phyloP scores from a whole-genome alignment of 2,329 filamentous ascomycete species.

The Neopestalotiopsis rosae region DNA sequence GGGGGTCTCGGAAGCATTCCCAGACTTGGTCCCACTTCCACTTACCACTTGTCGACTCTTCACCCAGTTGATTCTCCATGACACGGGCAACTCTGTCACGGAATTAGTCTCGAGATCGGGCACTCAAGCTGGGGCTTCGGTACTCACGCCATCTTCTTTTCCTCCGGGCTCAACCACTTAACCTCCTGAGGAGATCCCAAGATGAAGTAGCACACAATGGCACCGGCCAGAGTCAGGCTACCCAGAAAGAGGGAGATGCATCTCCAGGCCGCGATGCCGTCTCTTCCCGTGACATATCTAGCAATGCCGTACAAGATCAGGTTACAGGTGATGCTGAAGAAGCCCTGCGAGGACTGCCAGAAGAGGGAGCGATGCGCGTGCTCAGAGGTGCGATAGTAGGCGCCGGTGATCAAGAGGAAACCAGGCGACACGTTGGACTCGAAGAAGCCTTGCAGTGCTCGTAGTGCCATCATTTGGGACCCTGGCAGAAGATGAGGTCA shows the following conservation, averaged over 20 bases:
- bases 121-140: neutral
- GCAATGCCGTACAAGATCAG: constrained; percentile 35
- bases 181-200: constrained; percentile 38
- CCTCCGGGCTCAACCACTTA: constrained; percentile 34
- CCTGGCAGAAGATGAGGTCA: no score
- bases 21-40: constrained; percentile 36
- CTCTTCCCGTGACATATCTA: constrained; percentile 26
- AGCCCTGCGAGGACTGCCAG: constrained; percentile 38
- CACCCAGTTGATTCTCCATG: constrained; percentile 33
- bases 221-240: constrained; percentile 31
- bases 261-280: constrained; percentile 32
- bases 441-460: constrained; percentile 33
- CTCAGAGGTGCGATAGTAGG: constrained; percentile 38
- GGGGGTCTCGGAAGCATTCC: constrained; percentile 35
- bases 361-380: constrained; percentile 36
- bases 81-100: constrained; percentile 29
- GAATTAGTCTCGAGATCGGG: neutral
- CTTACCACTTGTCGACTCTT: constrained; percentile 31
- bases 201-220: constrained; percentile 32
- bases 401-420: constrained; percentile 4
- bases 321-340: constrained; percentile 37
- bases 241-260: constrained; percentile 37
- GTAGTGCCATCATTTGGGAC: constrained; percentile 34
- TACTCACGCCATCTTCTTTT: constrained; percentile 33
- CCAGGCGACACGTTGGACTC: neutral